These are phyloP conservation scores for Rhipidocladum racemiflorum DNA, from an alignment of 176 grass and related monocot species.

Conservation along the genomic window DNA sequence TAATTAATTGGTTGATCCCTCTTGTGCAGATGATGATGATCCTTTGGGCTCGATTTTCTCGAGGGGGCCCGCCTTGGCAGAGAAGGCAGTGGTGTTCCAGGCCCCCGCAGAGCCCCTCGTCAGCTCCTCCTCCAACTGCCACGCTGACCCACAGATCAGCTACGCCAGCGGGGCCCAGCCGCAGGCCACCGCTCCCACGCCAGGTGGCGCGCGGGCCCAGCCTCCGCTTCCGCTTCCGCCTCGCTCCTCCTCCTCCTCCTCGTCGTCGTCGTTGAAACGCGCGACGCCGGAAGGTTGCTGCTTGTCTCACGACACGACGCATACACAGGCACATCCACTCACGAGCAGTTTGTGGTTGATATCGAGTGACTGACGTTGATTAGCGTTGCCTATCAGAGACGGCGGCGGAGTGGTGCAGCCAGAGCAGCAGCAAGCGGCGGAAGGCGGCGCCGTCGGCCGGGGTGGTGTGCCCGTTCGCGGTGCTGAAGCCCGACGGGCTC, in stretches of 20 bases:
- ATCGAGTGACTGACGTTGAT: not conserved
- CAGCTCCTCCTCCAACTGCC: constrained; percentile 51
- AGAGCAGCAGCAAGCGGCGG: constrained; percentile 30
- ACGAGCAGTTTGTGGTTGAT: not conserved
- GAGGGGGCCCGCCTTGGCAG: constrained; percentile 22
- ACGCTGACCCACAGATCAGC: constrained; percentile 25
- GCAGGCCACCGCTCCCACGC: not conserved
- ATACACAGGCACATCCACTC: not conserved
- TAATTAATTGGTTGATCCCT: not conserved
- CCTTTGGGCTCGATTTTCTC: constrained; percentile 51
- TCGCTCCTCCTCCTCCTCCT: constrained; percentile 1
- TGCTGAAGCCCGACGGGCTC: constrained; percentile 80
- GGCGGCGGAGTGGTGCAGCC: constrained; percentile 27
- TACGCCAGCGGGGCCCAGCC: not conserved
- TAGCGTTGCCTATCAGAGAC: not conserved
- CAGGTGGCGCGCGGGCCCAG: constrained; percentile 11
- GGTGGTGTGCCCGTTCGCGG: constrained; percentile 70
- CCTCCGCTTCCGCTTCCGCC: not conserved
- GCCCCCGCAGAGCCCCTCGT: constrained; percentile 38
- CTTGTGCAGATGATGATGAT: constrained; percentile 29
- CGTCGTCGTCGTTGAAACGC: constrained; percentile 30
- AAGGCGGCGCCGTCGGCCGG: not conserved
- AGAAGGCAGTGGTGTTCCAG: not conserved
- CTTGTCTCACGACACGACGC: not conserved
- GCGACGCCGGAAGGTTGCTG: constrained; percentile 41